phyloP scores from a whole-genome alignment of 768 basidiomycete species.

The Russula virescens region DNA sequence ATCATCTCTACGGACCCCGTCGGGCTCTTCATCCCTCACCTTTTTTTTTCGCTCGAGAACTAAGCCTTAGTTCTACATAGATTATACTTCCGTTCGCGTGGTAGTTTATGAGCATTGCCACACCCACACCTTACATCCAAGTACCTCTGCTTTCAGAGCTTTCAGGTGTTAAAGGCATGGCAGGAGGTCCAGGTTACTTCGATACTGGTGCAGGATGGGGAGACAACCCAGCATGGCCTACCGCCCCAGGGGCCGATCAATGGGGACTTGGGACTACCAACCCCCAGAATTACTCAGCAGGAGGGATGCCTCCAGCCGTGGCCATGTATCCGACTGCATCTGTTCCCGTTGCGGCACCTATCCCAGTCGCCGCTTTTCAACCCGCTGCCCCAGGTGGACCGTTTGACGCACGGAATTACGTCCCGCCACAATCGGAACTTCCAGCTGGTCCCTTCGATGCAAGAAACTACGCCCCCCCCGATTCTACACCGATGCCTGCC shows the following conservation, averaged over 20 bases:
- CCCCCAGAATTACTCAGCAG: slow-evolving; percentile 15
- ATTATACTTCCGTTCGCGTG: slow-evolving; percentile 1
- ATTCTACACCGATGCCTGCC: background rate
- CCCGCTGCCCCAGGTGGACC: background rate
- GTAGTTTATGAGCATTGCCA: slow-evolving; percentile 6
- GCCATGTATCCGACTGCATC: background rate
- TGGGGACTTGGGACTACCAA: slow-evolving; percentile 6
- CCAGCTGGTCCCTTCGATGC: slow-evolving; percentile 1
- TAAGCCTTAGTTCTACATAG: background rate
- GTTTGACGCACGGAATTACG: slow-evolving; percentile 17
- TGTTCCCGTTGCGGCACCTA: background rate
- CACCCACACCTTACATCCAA: slow-evolving; percentile 11
- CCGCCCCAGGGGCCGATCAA: slow-evolving; percentile 4
- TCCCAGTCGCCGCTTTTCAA: background rate
- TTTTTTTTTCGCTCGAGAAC: slow-evolving; percentile 1
- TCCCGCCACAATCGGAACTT: background rate
- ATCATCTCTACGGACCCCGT: slow-evolving; percentile 3
- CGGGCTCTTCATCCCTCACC: background rate
- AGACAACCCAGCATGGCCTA: slow-evolving; percentile 11
- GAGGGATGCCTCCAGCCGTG: slow-evolving; percentile 12
- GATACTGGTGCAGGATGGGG: slow-evolving; percentile 9
- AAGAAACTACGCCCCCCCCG: slow-evolving; percentile 16
- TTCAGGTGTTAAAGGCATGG: slow-evolving; percentile 11
- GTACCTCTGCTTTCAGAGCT: slow-evolving; percentile 8
- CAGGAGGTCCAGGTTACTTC: slow-evolving; percentile 7